Evolutionary conservation across 208 protist species (phyloP).

Genomic region (Leishmania mexicana): DNA sequence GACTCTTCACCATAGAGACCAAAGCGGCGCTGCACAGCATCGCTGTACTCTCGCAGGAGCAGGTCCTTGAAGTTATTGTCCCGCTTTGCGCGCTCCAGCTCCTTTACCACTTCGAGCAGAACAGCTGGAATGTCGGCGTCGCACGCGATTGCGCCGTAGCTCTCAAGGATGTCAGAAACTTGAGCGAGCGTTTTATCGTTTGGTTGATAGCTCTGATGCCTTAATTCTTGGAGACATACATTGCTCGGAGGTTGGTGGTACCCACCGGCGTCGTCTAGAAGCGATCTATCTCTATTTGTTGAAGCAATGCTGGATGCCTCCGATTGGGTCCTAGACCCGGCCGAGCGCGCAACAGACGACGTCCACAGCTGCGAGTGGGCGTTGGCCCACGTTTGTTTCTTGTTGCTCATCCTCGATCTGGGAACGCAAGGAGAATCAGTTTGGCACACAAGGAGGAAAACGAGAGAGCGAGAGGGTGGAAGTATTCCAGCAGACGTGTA

Average conservation of each 20-base stretch:
- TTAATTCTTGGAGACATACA: slow-evolving; percentile 1
- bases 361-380: slow-evolving; percentile 40
- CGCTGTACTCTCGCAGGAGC: slow-evolving; percentile 58
- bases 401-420: slow-evolving; percentile 23
- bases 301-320: slow-evolving; percentile 28
- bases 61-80: slow-evolving; percentile 47
- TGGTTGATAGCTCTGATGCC: neutral
- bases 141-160: slow-evolving; percentile 39
- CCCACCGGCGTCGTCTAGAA: slow-evolving; percentile 17
- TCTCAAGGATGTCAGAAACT: slow-evolving; percentile 65
- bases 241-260: neutral
- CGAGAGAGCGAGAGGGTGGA: neutral
- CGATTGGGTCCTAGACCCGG: slow-evolving; percentile 28
- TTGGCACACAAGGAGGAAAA: neutral
- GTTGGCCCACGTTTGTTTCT: slow-evolving; percentile 34
- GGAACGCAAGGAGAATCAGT: neutral
- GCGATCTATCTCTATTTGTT: slow-evolving; percentile 39
- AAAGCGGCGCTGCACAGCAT: slow-evolving; percentile 37
- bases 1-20: slow-evolving; percentile 45
- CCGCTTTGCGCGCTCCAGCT: slow-evolving; percentile 51
- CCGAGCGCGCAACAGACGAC: slow-evolving; percentile 13
- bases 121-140: slow-evolving; percentile 42
- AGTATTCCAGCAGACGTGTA: neutral
- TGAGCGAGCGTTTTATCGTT: slow-evolving; percentile 31
- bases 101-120: slow-evolving; percentile 47